Base-by-base conservation (phyloP, 306 rosid species). In the Fagus crenata region DNA sequence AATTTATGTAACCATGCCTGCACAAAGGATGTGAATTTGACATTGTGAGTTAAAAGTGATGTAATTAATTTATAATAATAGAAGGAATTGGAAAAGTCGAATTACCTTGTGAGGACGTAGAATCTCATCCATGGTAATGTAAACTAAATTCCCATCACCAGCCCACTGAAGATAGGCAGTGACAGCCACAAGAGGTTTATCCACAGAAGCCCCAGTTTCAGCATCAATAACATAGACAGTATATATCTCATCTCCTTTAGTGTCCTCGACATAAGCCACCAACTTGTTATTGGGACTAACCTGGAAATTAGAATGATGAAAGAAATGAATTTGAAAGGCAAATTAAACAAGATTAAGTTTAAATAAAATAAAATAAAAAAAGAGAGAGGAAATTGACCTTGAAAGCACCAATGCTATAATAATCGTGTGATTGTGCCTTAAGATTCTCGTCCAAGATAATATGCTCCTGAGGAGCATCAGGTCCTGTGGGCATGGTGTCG, bases 171-270 rank as follows among this genome's bases (percentile, higher is more conserved):
- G 74, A 80, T 88, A 58, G 67, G 87, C 72, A 58, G 97, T 92
- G 37, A 85, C 79, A 61, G 80, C 82, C 72, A 78, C 72, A 71
- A 92, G 89, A 72, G 95, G 89, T 61, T 86, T 78, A 33, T 94
- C 93, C 17, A 90, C 81, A 22, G 84, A 77, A 85, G 87, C 83
- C 59, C 85, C 90, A 75, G 90, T 92, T 64, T 92, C 91, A 63
- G 87, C 85, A 78, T 92, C 96, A 67, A 94, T 92, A 78, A 94
- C 88, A 76, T 86, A 77, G 53, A 89, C 83, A 9, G 90, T 94
- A 77, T 94, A 94, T 75, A 88, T 94, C 86, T 94, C 97, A 88
- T 94, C 81, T 59, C 98, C 98, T 79, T 88, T 94, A 36, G 98
- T 94, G 54, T 94, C 98, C 75, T 92, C 95, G 14, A 95, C 91